Evolutionary conservation across 306 rosid species (phyloP), one percentile per base, ranked within the genome.

Genomic region (Amphicarpaea edgeworthii): DNA sequence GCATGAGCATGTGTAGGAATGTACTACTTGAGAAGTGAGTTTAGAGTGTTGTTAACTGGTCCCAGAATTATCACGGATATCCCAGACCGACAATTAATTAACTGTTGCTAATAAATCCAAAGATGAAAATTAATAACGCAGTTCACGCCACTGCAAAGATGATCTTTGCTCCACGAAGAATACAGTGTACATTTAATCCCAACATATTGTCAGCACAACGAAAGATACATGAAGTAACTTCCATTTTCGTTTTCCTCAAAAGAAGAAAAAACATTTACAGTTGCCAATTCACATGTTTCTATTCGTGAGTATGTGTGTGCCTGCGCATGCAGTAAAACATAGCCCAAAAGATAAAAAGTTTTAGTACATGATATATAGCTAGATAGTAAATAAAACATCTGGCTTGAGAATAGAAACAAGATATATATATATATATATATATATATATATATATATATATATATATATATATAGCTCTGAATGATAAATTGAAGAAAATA

Each of bases 11-110:
- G 47, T 55, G 6, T 47, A 54, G 40, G 40, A 40, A 55, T 40
- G 60, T 64, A 75, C 68, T 64, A 75, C 53, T 40, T 28, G 85
- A 66, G 50, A 64, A 77, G 49, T 79, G 79, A 73, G 60, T 69
- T 28, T 51, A 20, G 63, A 65, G 14, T 19, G 70, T 42, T 54
- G 53, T 14, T 43, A 11, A 59, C 20, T 28, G 66, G 42, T 59
- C 66, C 66, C 66, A 59, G 19, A 59, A 28, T 15, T 14, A 59
- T 30, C 12, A 59, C 7, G 66, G 41, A 59, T n/a, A n/a, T 15
- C 66, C 42, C 66, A 59, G 66, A 26, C 66, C 75, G 46, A 69
- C 74, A 41, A 53, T 32, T 60, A 41, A 53, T 32, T 60, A 37
- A 46, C 40, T 73, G 41, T 14, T 70, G 74, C 73, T 76, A n/a